Base-by-base conservation (phyloP, 441 rosid species). In the Syzygium syzygioides region DNA sequence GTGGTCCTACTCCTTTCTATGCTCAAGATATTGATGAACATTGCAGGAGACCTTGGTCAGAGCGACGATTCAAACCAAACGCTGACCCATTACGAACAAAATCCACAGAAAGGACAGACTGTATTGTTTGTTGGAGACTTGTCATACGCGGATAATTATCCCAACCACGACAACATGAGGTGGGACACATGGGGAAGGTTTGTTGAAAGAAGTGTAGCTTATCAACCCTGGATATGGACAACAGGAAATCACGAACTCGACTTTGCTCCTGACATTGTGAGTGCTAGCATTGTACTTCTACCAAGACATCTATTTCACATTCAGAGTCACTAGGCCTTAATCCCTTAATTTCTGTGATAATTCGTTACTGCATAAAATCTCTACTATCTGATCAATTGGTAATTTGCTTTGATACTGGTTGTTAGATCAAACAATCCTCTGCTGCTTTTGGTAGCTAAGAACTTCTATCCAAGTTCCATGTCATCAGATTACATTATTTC, bases 181-280 rank as follows among this genome's bases (percentile, higher is more conserved):
- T 97, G 99, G 98, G 99, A 97, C 87, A 90, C 94, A 52, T 96
- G 98, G 99, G 93, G 89, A 60, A 94, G 98, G 90, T 97, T 97
- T 85, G 89, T 90, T 48, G 99, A 97, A 92, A 92, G 97, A 90
- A 96, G 96, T 80, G 92, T 86, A 87, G 98, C 99, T 68, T 97
- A 96, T 92, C 98, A 97, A 85, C 99, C 99, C 9, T 97, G 99
- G 98, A 97, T 97, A 90, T 95, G 98, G 98, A 93, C 96, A 1
- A 91, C 92, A 14, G 98, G 99, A 50, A 97, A 97, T 90, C 99
- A 97, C 52, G 98, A 97, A 92, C 83, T 97, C 41, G 97, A 96
- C 87, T 96, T 95, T 53, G 93, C 88, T 53, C 98, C 97, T 0
- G 92, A 95, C 89, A 84, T 95, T 34, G 98, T 97, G 92, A 92